Evolutionary conservation across 2,329 filamentous ascomycete species (phyloP), one percentile per base, ranked within the genome.

Genomic region (Ilyonectria sp.): DNA sequence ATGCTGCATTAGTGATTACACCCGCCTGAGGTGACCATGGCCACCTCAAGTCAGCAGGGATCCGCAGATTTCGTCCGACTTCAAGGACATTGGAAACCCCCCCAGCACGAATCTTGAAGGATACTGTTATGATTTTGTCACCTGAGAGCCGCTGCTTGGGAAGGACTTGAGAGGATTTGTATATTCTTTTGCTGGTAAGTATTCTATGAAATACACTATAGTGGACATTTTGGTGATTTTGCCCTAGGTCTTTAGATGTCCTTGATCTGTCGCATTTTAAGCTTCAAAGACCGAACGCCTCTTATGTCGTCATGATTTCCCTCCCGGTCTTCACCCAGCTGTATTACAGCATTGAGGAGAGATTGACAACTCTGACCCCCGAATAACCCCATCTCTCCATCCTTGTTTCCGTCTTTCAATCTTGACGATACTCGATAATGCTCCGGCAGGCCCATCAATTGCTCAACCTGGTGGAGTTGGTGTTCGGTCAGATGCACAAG

Each of bases 291-390:
- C 26, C 59, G 50, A 17, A 62, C 59, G 4, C 59, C 55, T 56
- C 59, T 62, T 56, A 62, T 44, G 50, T 62, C 59, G 26, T 62
- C 59, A 46, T 62, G 59, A 17, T 56, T 62, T n/a, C 59, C 59
- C 17, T 62, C 59, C 56, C 59, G 55, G n/a, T 62, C 59, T 62
- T 62, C 59, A 33, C 59, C 59, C 3, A 56, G 19, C 50, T 62
- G 49, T 56, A 62, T 62, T 13, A 50, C 59, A 0, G 59, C 49
- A 4, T 62, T 62, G 17, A 62, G 59, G 29, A 62, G 59, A 44
- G 59, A 62, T 35, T 62, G 59, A 0, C 59, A 33, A 21, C 43
- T 49, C 15, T 62, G 59, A 47, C 59, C 43, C 6, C 59, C 40
- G 3, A 62, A 62, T 37, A 62, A 35, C 15, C 59, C 59, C n/a